Evolutionary conservation across 129 eudicot genomes (phyloP), one percentile per base, ranked within the genome.

Genomic region (Artemisia annua): DNA sequence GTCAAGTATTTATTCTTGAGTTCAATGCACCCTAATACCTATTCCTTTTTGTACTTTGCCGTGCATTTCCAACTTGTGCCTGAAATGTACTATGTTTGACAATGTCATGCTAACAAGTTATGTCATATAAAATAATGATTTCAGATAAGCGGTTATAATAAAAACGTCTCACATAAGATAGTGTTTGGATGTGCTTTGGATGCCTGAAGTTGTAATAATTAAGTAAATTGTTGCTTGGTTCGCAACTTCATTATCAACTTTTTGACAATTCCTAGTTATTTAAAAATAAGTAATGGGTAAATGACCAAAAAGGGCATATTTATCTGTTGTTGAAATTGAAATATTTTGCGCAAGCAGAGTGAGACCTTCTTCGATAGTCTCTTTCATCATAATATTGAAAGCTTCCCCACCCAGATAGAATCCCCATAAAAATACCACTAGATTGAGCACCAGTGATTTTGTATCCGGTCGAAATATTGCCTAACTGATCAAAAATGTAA

Each of bases 21-120:
- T 14, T 61, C 66, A 61, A 61, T 14, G 66, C 48, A 61, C 66
- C 46, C 48, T 61, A 7, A 11, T 43, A 61, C 48, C 66, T 30
- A 7, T 60, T 26, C 5, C 11, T 61, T 61, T 18, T 17, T 7
- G 13, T 19, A 17, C 62, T 17, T 17, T 17, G 4, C 11, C 19
- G 1, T 56, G 11, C 13, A 1, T 18, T 56, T 56, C 14, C 10
- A 19, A 17, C 24, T 56, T 56, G 62, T 18, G 6, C 26, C 19
- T 56, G 1, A 56, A 17, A 9, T 56, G 3, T 3, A 18, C 4
- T 4, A 2, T 54, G 3, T 17, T 55, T 56, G 63, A 58, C n/a
- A 2, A 58, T 18, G 63, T 10, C 2, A 8, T 16, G 20, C 15
- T 1, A 58, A 58, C 63, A 18, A 28, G 19, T 58, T 20, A 58